Conservation (phyloP, 2,329 filamentous ascomycete species). For the Penicillium capsulatum region DNA sequence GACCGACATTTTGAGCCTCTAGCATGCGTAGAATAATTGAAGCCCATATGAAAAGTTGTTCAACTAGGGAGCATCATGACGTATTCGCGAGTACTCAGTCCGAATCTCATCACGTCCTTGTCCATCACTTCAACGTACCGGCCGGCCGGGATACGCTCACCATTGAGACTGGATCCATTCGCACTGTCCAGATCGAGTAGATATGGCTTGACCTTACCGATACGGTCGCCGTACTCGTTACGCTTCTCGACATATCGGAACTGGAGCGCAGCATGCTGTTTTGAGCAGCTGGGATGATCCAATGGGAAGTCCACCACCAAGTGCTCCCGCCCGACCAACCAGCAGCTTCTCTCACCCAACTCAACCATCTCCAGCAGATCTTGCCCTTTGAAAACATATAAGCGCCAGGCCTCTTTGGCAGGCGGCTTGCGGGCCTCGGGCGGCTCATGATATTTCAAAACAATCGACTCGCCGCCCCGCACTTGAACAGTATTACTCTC, state of each 20-base stretch:
- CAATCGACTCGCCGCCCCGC: slow-evolving; percentile 57
- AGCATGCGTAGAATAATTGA: too few relatives aligned
- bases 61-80: slow-evolving; percentile 73
- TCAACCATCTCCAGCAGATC: slow-evolving; percentile 79
- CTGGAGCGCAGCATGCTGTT: slow-evolving; percentile 93
- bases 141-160: slow-evolving; percentile 65
- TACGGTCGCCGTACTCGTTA: slow-evolving; percentile 81
- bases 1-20: too few relatives aligned
- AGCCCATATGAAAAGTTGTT: too few relatives aligned
- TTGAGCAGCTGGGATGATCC: slow-evolving; percentile 88
- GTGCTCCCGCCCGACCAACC: slow-evolving; percentile 79
- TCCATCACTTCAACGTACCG: slow-evolving; percentile 82
- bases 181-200: slow-evolving; percentile 89
- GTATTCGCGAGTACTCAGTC: slow-evolving; percentile 84
- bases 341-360: slow-evolving; percentile 73
- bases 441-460: slow-evolving; percentile 95
- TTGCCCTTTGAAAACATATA: slow-evolving; percentile 86
- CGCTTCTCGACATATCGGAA: slow-evolving; percentile 80
- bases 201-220: slow-evolving; percentile 77
- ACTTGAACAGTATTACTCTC: slow-evolving; percentile 75
- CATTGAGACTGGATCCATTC: slow-evolving; percentile 83
- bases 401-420: slow-evolving; percentile 71
- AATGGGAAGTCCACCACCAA: slow-evolving; percentile 77
- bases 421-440: slow-evolving; percentile 86
- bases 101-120: slow-evolving; percentile 86